Percentiles rank a stretch among this genome's conserved stretches.
Conservation (phyloP, 148 eudicot genomes). For the Polygonum maritimum region DNA sequence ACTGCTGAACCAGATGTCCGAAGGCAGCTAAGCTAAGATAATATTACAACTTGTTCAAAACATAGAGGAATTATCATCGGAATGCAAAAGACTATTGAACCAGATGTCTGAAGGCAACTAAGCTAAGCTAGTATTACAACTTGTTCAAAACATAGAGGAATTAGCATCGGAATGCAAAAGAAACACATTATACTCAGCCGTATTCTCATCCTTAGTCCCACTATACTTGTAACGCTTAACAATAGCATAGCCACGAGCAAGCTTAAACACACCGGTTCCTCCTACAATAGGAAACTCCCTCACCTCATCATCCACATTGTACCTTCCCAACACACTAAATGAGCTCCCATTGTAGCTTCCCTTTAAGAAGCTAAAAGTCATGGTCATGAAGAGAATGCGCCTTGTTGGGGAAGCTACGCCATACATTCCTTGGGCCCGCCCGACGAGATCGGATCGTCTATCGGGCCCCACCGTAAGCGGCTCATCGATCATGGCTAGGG, state of each 20-base stretch:
- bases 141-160: not conserved
- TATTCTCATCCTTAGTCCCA: constrained; percentile 28
- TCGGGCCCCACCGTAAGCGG: not conserved
- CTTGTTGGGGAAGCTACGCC: not conserved
- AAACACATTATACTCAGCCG: constrained; percentile 38
- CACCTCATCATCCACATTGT: not conserved
- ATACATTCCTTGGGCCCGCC: constrained; percentile 4
- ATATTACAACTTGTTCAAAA: not conserved
- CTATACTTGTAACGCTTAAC: constrained; percentile 23
- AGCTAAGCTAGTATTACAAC: not conserved
- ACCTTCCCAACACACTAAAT: not conserved
- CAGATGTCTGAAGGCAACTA: not conserved
- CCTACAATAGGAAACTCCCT: constrained; percentile 50
- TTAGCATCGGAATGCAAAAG: constrained; percentile 18
- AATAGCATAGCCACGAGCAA: constrained; percentile 38
- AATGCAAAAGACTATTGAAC: constrained; percentile 15
- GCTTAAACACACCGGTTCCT: constrained; percentile 36
- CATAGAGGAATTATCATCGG: not conserved
- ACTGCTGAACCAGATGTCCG: no score
- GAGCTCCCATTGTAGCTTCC: not conserved
- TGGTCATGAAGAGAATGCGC: not conserved
- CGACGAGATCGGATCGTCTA: not conserved
- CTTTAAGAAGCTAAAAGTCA: not conserved
- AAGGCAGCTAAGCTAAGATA: not conserved
- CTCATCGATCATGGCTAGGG: not conserved